Base-by-base conservation (phyloP, 163 green algal species). In the Volvox carteri region DNA sequence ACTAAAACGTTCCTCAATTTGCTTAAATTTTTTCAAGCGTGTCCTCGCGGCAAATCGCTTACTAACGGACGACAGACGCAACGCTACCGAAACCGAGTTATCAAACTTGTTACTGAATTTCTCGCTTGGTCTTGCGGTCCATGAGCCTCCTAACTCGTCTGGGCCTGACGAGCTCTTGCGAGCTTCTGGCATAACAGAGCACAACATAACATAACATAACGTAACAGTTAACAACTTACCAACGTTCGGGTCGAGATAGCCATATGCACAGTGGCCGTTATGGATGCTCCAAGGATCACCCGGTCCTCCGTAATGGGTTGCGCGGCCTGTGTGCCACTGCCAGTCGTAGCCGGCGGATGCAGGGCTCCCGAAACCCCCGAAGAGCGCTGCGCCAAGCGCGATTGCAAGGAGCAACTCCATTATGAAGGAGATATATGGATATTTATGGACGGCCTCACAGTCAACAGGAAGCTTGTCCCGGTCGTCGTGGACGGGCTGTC, bases 261-360 rank as follows among this genome's bases (percentile, higher is more conserved):
- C 86, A 54, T 94, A 93, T 12, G 76, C 92, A 77, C 92, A 94
- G 86, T 78, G 85, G 21, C 91, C 91, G 33, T 90, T 73, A 78
- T 90, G 84, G 23, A 90, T 90, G 41, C 19, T 58, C 83, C 83
- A 88, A 11, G 83, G 37, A 35, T 88, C 83, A 37, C 83, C 83
- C 14, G 65, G 41, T 39, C 50, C 67, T 7, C 81, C 83, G 37
- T 88, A 88, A 54, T 88, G 83, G 0, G 83, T 88, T 6, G 83
- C 83, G 50, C 83, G 83, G 25, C 83, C 83, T 1, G 83, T 88
- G 30, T 88, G 83, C 83, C 83, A 88, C 23, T 87, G 65, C 19
- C 25, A 85, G 37, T 85, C 77, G 37, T 52, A 50, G 44, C 46
- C 73, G 28, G 75, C 75, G 58, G 39, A 14, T 78, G 72, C 23